Conservation (phyloP, 2,329 filamentous ascomycete genomes). For the Colletotrichum chlorophyti region DNA sequence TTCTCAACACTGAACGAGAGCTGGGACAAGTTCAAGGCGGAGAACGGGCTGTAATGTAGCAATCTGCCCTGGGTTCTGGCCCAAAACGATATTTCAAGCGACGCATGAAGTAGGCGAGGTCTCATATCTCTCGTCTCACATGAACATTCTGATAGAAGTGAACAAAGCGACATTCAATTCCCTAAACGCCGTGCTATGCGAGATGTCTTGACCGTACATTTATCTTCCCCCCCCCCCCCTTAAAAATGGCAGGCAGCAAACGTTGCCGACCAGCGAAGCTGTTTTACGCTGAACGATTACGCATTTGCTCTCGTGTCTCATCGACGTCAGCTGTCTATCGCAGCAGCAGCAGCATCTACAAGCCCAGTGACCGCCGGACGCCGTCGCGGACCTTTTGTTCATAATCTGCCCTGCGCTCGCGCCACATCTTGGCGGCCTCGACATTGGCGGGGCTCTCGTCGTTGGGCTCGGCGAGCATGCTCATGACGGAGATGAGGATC, state of each 20-base stretch:
- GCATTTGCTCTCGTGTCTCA: too few species aligned
- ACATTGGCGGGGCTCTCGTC: slow-evolving; percentile 97
- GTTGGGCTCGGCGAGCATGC: slow-evolving; percentile 96
- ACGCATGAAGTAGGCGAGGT: too few species aligned
- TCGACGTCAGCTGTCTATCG: background rate
- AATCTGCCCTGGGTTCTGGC: too few species aligned
- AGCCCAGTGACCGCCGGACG: slow-evolving; percentile 78
- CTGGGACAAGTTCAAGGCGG: slow-evolving; percentile 76
- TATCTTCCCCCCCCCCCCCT: too few species aligned
- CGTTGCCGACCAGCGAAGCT: too few species aligned
- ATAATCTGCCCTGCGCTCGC: slow-evolving; percentile 83
- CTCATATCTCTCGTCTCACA: too few species aligned
- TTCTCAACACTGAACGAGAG: slow-evolving; percentile 75
- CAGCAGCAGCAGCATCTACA: slow-evolving; percentile 50
- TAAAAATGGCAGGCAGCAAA: too few species aligned
- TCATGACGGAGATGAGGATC: slow-evolving; percentile 96
- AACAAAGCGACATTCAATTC: slow-evolving; percentile 24
- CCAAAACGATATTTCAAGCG: background rate
- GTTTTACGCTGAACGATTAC: background rate
- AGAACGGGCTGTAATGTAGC: slow-evolving; percentile 65
- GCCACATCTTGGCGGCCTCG: slow-evolving; percentile 96
- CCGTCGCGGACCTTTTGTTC: slow-evolving; percentile 85
- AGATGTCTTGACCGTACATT: background rate
- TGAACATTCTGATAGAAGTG: slow-evolving; percentile 1
- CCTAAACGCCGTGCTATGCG: slow-evolving; percentile 35